Evolutionary conservation across 1,284 basidiomycete species (phyloP).

Genomic region (Austroboletus rostrupii): DNA sequence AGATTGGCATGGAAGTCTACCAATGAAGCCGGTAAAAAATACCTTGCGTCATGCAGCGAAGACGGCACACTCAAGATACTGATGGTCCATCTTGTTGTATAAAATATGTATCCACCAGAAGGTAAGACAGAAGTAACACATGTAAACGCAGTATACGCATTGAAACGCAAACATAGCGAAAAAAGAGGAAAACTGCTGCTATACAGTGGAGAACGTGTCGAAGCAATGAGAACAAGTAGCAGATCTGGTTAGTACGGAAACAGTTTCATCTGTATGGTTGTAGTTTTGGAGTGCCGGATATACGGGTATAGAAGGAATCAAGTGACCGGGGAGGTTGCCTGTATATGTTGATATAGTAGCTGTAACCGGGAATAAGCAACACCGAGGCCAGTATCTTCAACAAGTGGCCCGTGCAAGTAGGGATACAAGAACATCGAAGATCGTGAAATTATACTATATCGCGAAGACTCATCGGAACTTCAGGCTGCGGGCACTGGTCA

Average conservation of each 20-base stretch:
- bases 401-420: constrained; percentile 42
- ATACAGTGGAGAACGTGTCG: constrained; percentile 60
- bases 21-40: constrained; percentile 27
- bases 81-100: constrained; percentile 45
- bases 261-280: constrained; percentile 45
- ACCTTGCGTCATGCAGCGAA: constrained; percentile 64
- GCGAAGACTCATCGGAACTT: constrained; percentile 83
- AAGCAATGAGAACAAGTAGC: constrained; percentile 32
- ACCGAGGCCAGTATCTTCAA: constrained; percentile 18
- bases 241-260: constrained; percentile 61
- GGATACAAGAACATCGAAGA: constrained; percentile 67
- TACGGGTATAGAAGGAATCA: constrained; percentile 61
- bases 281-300: constrained; percentile 43
- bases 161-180: constrained; percentile 19
- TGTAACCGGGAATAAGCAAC: constrained; percentile 25
- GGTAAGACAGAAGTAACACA: neutral
- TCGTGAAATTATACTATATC: constrained; percentile 63
- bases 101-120: constrained; percentile 35
- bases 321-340: constrained; percentile 29
- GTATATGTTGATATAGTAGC: constrained; percentile 41
- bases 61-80: constrained; percentile 77
- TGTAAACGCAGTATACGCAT: constrained; percentile 31
- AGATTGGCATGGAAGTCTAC: constrained; percentile 63
- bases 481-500: constrained; percentile 51
- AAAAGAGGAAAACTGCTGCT: constrained; percentile 49